phyloP scores from a whole-genome alignment of 1,284 basidiomycete genomes.

The Trichosporon faecale region DNA sequence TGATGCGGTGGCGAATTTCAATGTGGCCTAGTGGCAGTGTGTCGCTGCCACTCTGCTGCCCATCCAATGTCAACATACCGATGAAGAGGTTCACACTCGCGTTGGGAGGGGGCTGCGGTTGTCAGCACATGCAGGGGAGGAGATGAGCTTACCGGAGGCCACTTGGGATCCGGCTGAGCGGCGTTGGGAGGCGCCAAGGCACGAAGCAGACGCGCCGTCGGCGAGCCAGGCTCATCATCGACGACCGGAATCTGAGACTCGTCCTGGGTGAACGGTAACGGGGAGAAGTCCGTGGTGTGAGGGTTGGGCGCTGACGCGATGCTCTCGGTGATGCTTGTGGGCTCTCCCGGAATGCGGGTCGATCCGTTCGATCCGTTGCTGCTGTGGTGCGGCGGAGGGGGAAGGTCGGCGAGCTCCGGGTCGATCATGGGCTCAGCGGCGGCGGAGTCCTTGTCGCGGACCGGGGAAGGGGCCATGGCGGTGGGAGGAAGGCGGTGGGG shows the following conservation, averaged over 20 bases:
- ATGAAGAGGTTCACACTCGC: conserved; percentile 51
- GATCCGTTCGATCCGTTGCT: conserved; percentile 18
- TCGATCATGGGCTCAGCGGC: conserved; percentile 33
- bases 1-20: conserved; percentile 8
- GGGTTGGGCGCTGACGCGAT: conserved; percentile 47
- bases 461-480: conserved; percentile 16
- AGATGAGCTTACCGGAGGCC: conserved; percentile 41
- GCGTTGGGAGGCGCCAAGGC: conserved; percentile 48
- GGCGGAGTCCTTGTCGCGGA: conserved; percentile 13
- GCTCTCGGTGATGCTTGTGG: conserved; percentile 40
- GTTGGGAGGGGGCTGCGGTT: conserved; percentile 45
- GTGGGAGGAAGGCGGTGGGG: conserved; percentile 17
- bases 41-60: neutral
- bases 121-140: conserved; percentile 9
- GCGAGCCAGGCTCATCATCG: conserved; percentile 43
- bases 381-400: conserved; percentile 32
- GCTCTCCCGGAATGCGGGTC: conserved; percentile 23
- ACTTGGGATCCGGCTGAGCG: conserved; percentile 39
- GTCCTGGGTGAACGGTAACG: conserved; percentile 33
- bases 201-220: conserved; percentile 42
- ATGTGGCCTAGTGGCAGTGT: conserved; percentile 4
- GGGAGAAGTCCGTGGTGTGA: conserved; percentile 42
- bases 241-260: conserved; percentile 36
- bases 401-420: conserved; percentile 39
- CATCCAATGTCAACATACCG: conserved; percentile 30